Conservation (phyloP, 148 eudicot species). For the Cornus kousa region DNA sequence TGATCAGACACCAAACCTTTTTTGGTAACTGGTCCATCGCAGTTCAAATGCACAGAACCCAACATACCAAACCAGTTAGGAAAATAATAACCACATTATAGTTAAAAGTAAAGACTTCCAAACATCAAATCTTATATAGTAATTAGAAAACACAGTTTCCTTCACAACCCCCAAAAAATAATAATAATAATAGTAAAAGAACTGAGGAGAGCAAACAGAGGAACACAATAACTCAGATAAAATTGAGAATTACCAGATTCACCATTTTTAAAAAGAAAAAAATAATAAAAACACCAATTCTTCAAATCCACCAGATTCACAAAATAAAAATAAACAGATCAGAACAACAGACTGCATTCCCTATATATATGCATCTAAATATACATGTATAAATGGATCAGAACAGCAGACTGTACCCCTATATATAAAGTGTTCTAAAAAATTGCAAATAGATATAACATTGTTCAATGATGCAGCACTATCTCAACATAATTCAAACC, state of each 20-base stretch:
- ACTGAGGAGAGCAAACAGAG: neutral
- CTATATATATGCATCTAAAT: too few species aligned
- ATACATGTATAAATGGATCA: too few species aligned
- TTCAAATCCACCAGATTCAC: neutral
- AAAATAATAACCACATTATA: neutral
- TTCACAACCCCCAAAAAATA: too few species aligned
- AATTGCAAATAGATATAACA: neutral
- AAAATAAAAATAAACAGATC: neutral
- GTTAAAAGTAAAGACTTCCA: neutral
- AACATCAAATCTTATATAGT: neutral
- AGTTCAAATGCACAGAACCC: neutral
- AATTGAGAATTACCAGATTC: neutral
- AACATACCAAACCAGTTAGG: too few species aligned
- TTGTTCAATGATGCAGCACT: neutral
- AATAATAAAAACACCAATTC: too few species aligned
- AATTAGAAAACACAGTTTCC: neutral
- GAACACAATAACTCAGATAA: neutral
- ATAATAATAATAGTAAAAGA: neutral
- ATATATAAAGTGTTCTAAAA: too few species aligned
- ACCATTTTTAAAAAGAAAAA: neutral
- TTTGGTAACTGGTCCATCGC: neutral
- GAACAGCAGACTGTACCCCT: too few species aligned
- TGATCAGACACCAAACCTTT: neutral
- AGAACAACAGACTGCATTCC: neutral
- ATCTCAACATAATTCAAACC: neutral